These are phyloP conservation scores for Dendrothele bispora DNA, from an alignment of 768 basidiomycete genomes.

Conservation along the genomic window DNA sequence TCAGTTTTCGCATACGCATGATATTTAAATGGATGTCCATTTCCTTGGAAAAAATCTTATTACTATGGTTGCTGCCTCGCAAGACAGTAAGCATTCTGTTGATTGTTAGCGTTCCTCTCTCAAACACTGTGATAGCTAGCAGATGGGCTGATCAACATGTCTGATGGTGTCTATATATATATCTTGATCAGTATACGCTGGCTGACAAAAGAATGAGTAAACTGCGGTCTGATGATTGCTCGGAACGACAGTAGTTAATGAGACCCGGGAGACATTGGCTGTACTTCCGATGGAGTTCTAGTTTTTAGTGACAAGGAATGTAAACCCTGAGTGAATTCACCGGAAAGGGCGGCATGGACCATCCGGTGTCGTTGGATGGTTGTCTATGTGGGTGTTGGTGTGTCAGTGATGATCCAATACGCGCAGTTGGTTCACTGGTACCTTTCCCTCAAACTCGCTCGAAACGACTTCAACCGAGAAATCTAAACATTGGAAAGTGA, in stretches of 20 bases:
- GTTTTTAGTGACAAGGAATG: conserved; percentile 80
- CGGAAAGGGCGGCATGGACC: conserved; percentile 69
- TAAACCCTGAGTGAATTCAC: conserved; percentile 68
- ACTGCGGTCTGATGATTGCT: conserved; percentile 1
- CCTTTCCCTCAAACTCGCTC: conserved; percentile 73
- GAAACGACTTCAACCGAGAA: conserved; percentile 77
- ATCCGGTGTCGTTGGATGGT: conserved; percentile 82
- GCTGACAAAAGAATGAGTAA: too few relatives aligned
- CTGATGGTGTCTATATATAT: too few relatives aligned
- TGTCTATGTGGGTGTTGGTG: conserved; percentile 38
- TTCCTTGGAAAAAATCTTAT: too few relatives aligned
- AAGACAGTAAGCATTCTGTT: too few relatives aligned
- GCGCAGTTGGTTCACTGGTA: conserved; percentile 23
- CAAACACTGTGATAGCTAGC: too few relatives aligned
- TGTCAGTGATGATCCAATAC: conserved; percentile 8
- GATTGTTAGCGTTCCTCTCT: too few relatives aligned
- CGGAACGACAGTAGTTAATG: not conserved
- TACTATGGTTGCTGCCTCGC: too few relatives aligned
- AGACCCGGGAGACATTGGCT: not conserved
- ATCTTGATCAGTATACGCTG: too few relatives aligned
- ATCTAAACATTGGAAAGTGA: conserved; percentile 44
- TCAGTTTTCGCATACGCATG: too few relatives aligned
- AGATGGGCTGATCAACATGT: too few relatives aligned
- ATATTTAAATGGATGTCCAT: not conserved
- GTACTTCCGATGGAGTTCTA: conserved; percentile 58